These are phyloP conservation scores for Lasiosphaeriaceae sp. DNA, from an alignment of 495 filamentous ascomycete genomes.

Conservation along the genomic window DNA sequence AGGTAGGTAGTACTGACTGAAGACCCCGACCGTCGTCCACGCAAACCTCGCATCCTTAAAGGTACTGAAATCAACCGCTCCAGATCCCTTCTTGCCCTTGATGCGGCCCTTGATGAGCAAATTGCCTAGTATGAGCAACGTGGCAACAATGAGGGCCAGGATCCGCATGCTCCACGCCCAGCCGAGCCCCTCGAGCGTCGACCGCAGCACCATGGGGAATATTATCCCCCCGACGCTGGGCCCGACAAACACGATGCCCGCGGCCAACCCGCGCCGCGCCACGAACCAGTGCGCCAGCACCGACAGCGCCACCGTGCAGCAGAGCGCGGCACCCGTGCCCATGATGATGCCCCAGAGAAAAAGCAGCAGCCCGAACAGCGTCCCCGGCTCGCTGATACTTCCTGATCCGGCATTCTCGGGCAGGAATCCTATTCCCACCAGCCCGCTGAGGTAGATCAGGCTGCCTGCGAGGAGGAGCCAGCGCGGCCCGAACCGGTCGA, in stretches of 20 bases:
- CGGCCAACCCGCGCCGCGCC: constrained; percentile 41
- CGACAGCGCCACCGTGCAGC: constrained; percentile 8
- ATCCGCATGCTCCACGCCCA: constrained; percentile 47
- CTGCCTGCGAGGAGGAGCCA: constrained; percentile 10
- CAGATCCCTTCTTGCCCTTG: constrained; percentile 5
- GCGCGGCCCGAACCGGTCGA: constrained; percentile 44
- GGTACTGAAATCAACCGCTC: constrained; percentile 4
- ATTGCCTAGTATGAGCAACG: constrained; percentile 18
- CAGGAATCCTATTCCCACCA: constrained; percentile 4
- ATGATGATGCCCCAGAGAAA: constrained; percentile 7
- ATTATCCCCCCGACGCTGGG: constrained; percentile 46
- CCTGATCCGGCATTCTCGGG: background rate
- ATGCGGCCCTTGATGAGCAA: constrained; percentile 7
- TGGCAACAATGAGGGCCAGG: constrained; percentile 40
- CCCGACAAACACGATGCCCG: constrained; percentile 49
- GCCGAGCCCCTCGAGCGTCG: constrained; percentile 30
- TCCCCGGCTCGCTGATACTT: background rate
- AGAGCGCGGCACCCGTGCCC: constrained; percentile 8
- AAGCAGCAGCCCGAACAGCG: constrained; percentile 7
- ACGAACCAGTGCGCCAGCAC: constrained; percentile 46
- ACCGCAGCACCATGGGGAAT: constrained; percentile 44
- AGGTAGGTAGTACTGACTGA: background rate
- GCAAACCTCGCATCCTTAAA: constrained; percentile 2
- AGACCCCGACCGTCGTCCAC: constrained; percentile 9
- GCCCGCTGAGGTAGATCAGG: background rate